Base-by-base conservation (phyloP, 768 basidiomycete genomes). In the Pleurotus djamor region DNA sequence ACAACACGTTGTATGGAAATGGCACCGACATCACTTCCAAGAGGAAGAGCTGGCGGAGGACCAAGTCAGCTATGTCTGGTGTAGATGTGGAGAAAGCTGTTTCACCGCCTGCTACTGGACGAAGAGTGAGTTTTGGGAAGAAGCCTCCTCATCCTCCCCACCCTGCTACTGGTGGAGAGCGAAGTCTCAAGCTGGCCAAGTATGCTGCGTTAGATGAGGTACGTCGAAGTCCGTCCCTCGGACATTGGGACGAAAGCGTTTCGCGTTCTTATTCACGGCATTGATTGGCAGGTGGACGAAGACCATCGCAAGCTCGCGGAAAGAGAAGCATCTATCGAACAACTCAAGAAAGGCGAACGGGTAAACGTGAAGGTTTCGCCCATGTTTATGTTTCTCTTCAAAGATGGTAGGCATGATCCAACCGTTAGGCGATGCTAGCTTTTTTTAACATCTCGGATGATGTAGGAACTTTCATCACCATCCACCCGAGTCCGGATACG, bases 381-480 rank as follows among this genome's bases (percentile, higher is more conserved):
- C 3, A 77, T 91, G 74, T 88, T 79, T 65, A 80, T 91, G 59
- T 89, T 89, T 73, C 75, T 91, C 5, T 77, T 85, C 63, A 77
- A 84, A 59, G 83, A 89, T 66, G 88, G 88, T 81, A 66, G 54
- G 72, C 63, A 36, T 58, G 10, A 28, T 28, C 33, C 36, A 9
- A n/a, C 21, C 17, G 44, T 60, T 61, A 10, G 34, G 51, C 3
- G 54, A 52, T 38, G 0, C 10, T 33, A 12, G 13, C 4, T 34
- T 17, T 7, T 16, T 10, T 59, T 47, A 12, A 36, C 59, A 35
- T 45, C 57, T 35, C 52, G 13, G 13, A 43, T 60, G 7, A 55
- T n/a, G 36, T 49, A 87, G 86, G 86, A 41, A 88, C 85, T 28
- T 79, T 89, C 37, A 83, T 89, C 43, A 84, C 87, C 5, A 79